These are phyloP conservation scores for Sphagnum tenellum DNA, from an alignment of 225 moss, liverwort and hornwort genomes.

Conservation along the genomic window DNA sequence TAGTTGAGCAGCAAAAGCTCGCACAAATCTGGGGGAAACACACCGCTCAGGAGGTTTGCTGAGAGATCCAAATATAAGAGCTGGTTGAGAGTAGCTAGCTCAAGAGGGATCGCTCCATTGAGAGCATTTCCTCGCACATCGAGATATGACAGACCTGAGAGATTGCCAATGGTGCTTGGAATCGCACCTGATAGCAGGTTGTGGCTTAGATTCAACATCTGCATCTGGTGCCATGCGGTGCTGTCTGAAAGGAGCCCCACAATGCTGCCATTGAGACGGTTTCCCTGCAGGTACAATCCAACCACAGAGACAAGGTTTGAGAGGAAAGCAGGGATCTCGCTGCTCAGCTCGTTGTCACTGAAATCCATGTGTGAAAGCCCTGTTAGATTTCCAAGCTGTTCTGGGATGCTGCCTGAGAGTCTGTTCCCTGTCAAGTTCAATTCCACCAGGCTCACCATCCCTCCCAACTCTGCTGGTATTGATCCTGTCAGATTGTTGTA, in stretches of 20 bases:
- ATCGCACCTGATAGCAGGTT: conserved; percentile 44
- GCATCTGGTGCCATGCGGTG: conserved; percentile 44
- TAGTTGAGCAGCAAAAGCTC: conserved; percentile 22
- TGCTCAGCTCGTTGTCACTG: conserved; percentile 36
- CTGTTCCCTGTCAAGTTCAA: conserved; percentile 31
- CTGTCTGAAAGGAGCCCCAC: conserved; percentile 42
- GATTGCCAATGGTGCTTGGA: conserved; percentile 32
- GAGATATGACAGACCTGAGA: conserved; percentile 42
- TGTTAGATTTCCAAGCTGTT: conserved; percentile 21
- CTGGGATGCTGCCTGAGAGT: conserved; percentile 31
- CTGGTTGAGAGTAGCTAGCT: conserved; percentile 37
- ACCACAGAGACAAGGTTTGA: conserved; percentile 60
- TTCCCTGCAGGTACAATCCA: conserved; percentile 39
- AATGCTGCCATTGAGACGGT: conserved; percentile 45
- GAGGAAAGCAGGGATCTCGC: conserved; percentile 36
- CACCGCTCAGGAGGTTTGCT: conserved; percentile 43
- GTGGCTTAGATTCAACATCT: conserved; percentile 31
- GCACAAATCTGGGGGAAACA: conserved; percentile 39
- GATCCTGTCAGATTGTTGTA: conserved; percentile 35
- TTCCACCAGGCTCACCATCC: conserved; percentile 22
- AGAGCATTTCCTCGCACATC: conserved; percentile 43
- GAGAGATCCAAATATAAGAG: conserved; percentile 47
- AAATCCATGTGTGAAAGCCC: conserved; percentile 25
- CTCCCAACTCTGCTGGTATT: conserved; percentile 35
- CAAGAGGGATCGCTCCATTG: conserved; percentile 34